Base-by-base conservation (phyloP, 306 rosid species). In the Acacia crassicarpa region DNA sequence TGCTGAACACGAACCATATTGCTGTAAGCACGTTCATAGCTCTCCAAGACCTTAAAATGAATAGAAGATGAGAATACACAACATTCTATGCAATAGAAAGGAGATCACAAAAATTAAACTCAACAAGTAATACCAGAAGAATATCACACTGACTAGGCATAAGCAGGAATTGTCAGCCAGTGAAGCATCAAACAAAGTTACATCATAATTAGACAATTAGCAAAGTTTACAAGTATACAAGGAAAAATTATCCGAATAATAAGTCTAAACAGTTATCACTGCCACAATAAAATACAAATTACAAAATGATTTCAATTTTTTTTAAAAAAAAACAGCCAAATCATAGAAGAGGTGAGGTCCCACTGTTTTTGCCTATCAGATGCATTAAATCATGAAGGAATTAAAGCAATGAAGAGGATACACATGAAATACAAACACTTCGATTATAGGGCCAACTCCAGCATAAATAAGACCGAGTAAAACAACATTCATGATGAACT, bases 1-100 rank as follows among this genome's bases (percentile, higher is more conserved):
- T 95, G 94, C 86, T 93, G 99, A 79, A 93, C 99, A 63, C 97
- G 97, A 81, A 95, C 99, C 99, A 95, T 93, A 81, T 93, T 95
- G 87, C 23, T 91, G 86, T 95, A 95, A 62, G 99, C 98, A 72
- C 98, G 98, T 77, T 95, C 99, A 85, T 95, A 95, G 86, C 99
- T 95, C 86, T 95, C 99, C 88, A 95, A 83, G 86, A 95, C 99
- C 99, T 95, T 80, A 51, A 85, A 46, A 40, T 20, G 65, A 78
- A 80, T 54, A 67, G 32, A 67, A 32, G 49, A 75, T 41, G 70
- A 51, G n/a, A 76, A 67, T 58, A 68, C 58, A 25, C 19, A 73
- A 59, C 8, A 40, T 40, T 58, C 66, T 23, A 80, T 40, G 4
- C 41, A 49, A 75, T 46, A 78, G 25, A 78, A 30, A 48, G 27